Base-by-base conservation (phyloP, 2,329 filamentous ascomycete genomes). In the Nigrograna mackinnonii region DNA sequence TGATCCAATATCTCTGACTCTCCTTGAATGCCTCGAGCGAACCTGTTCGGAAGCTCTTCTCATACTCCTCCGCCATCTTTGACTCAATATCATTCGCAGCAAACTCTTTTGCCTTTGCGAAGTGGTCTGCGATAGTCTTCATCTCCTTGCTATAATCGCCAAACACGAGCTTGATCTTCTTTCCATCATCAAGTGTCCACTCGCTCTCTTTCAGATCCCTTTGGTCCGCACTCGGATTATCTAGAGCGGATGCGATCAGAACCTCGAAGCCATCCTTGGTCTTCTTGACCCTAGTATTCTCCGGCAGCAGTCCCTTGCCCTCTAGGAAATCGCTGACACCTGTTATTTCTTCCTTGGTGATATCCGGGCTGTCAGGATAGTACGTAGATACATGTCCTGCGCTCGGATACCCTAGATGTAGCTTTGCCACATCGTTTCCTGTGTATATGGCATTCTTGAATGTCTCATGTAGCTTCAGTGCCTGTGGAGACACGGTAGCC, bases 1-100 rank as follows among this genome's bases (percentile, higher is more conserved):
- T 68, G 35, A 80, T 78, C 78, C 78, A 81, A 16, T 69, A 70
- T 19, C 72, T 67, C 52, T 79, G 77, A 24, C 74, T 73, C 36
- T 76, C 69, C 47, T 75, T 74, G 62, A 76, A 79, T 1, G 74
- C 69, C 35, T 76, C 63, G 45, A 79, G 64, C 4, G 74, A 74
- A 7, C 77, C 77, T 6, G 75, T 75, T 13, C 67, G 57, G 62
- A 79, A 80, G 26, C 71, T 69, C 47, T 75, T 77, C 22, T 72
- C 64, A 44, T 79, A 79, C 40, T 74, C 65, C 11, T 65, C 66
- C 46, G 72, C 65, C 70, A 77, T 76, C 37, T 65, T 60, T 16
- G 58, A 57, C 49, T 77, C 62, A 32, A 68, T 70, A 4, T 74
- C 60, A 45, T 77, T 78, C 33, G 67, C 60, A 12, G 76, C 70